A percentile compares a stretch with the other conserved stretches of the same genome.
Conservation (phyloP, 768 basidiomycete genomes). For the Lactarius sp. region DNA sequence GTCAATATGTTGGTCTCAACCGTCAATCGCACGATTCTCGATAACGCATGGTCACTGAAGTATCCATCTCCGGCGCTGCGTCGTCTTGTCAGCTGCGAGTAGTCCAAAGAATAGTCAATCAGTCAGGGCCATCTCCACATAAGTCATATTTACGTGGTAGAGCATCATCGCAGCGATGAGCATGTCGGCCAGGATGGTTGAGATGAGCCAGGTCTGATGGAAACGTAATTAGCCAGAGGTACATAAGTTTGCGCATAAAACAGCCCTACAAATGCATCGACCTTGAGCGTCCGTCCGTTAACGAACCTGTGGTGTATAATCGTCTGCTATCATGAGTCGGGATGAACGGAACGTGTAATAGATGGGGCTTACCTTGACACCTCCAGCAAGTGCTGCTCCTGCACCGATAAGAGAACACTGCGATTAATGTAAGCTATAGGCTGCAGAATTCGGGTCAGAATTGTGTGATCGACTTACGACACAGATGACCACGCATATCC, state of each 20-base stretch:
- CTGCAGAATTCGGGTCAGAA: not conserved
- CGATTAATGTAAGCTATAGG: not conserved
- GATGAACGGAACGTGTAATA: no score
- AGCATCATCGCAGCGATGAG: constrained; percentile 1
- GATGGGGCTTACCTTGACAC: not conserved
- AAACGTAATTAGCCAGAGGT: not conserved
- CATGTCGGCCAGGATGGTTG: not conserved
- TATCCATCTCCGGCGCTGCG: not conserved
- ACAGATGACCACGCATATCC: constrained; percentile 1
- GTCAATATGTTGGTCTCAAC: constrained; percentile 14
- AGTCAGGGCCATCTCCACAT: not conserved
- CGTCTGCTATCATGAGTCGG: not conserved
- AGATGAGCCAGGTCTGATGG: not conserved
- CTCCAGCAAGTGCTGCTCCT: not conserved
- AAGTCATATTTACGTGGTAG: not conserved
- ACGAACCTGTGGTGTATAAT: not conserved
- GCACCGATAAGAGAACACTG: not conserved
- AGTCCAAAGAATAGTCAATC: not conserved
- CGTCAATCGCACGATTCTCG: constrained; percentile 2
- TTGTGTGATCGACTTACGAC: not conserved
- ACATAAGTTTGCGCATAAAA: not conserved
- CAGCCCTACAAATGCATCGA: not conserved
- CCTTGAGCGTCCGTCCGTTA: not conserved
- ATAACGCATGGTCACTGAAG: not conserved
- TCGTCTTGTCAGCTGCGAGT: not conserved